Evolutionary conservation across 768 basidiomycete genomes (phyloP).

Genomic region (Mycena albidolilacea): DNA sequence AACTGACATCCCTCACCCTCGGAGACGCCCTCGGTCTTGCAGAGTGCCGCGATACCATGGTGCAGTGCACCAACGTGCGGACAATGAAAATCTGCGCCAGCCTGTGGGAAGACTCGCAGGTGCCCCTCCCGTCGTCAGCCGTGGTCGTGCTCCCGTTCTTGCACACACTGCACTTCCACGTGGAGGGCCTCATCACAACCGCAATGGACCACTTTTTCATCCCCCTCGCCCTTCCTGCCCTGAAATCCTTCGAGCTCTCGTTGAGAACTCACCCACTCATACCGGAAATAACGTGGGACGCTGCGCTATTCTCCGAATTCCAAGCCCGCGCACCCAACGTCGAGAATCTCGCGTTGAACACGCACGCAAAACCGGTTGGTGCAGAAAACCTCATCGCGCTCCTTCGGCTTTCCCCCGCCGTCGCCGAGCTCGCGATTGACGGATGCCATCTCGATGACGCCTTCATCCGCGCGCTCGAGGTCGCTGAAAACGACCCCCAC

Average conservation of each 20-base stretch:
- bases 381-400: background rate
- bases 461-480: background rate
- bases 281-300: background rate
- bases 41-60: background rate
- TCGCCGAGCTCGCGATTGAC: background rate
- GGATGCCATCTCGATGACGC: background rate
- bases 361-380: background rate
- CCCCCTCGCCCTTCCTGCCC: background rate
- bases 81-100: background rate
- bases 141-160: background rate
- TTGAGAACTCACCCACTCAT: background rate
- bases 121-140: background rate
- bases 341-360: background rate
- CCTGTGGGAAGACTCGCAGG: background rate
- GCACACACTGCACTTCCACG: background rate
- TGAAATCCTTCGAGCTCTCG: background rate
- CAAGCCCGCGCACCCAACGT: background rate
- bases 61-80: background rate
- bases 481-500: background rate
- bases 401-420: background rate
- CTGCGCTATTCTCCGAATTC: background rate
- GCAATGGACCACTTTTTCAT: background rate
- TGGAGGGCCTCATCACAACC: background rate
- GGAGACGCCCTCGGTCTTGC: background rate
- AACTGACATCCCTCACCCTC: background rate